These are phyloP conservation scores for Phytomonas francai DNA, from an alignment of 208 protist species.

Conservation along the genomic window DNA sequence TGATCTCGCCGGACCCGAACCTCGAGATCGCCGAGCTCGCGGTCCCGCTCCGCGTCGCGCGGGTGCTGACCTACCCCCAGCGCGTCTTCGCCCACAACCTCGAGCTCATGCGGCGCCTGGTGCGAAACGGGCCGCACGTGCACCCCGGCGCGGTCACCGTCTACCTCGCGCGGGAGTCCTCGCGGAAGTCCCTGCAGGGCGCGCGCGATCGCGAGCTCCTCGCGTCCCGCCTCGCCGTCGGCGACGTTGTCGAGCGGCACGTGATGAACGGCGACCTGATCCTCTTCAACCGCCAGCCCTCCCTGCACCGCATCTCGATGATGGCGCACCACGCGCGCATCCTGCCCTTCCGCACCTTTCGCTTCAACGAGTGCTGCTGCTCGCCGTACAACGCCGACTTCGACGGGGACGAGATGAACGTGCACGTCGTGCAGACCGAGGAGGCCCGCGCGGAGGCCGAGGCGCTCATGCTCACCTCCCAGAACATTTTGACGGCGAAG, in stretches of 20 bases:
- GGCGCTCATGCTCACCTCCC: conserved; percentile 92
- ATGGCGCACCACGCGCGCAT: conserved; percentile 96
- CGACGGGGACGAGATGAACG: conserved; percentile 99
- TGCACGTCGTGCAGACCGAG: conserved; percentile 99
- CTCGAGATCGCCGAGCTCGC: conserved; percentile 96
- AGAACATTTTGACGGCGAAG: conserved; percentile 98
- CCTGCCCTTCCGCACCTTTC: conserved; percentile 96
- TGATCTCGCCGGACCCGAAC: conserved; percentile 99
- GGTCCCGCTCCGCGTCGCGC: conserved; percentile 95
- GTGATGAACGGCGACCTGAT: conserved; percentile 97
- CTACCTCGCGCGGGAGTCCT: conserved; percentile 64
- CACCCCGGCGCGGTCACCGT: conserved; percentile 97
- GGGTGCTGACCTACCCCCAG: conserved; percentile 97
- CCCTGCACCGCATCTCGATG: conserved; percentile 98
- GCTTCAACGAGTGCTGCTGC: conserved; percentile 99
- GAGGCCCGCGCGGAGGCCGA: conserved; percentile 97
- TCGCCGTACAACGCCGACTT: conserved; percentile 99
- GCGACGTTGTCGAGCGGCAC: conserved; percentile 99
- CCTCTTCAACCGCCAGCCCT: conserved; percentile 99
- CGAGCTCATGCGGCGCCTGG: conserved; percentile 80
- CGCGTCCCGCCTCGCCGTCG: conserved; percentile 82
- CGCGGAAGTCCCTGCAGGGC: conserved; percentile 69
- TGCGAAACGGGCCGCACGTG: conserved; percentile 94
- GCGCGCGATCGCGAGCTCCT: conserved; percentile 61
- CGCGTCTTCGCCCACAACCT: conserved; percentile 94